A percentile compares a stretch with the other conserved stretches of the same genome.
Conservation (phyloP, 2,329 filamentous ascomycete genomes). For the Paecilomyces niveus region DNA sequence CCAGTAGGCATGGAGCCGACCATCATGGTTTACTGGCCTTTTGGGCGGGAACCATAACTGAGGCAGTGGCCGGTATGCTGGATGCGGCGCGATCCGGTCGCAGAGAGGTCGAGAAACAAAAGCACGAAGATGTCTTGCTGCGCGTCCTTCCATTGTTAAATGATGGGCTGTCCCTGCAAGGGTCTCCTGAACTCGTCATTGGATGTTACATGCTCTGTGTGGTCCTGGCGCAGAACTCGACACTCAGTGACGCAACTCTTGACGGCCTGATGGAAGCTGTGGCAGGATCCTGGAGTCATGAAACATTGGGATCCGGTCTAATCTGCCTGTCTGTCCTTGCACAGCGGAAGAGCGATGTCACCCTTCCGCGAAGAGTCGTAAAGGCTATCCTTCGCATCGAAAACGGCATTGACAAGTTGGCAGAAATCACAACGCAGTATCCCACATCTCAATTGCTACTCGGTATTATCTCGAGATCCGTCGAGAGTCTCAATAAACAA, state of each 20-base stretch:
- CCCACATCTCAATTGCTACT: slow-evolving; percentile 27
- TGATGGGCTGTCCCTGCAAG: slow-evolving; percentile 67
- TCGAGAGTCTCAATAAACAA: slow-evolving; percentile 24
- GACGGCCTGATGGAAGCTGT: slow-evolving; percentile 86
- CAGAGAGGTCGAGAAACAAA: slow-evolving; percentile 66
- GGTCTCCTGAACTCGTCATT: slow-evolving; percentile 70
- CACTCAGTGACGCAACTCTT: slow-evolving; percentile 71
- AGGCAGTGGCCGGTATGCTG: slow-evolving; percentile 76
- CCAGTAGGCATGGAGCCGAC: slow-evolving; percentile 63
- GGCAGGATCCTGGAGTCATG: slow-evolving; percentile 65
- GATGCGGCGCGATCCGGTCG: slow-evolving; percentile 71
- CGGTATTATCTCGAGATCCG: slow-evolving; percentile 28
- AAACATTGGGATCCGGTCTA: slow-evolving; percentile 66
- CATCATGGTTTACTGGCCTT: slow-evolving; percentile 76
- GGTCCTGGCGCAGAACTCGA: slow-evolving; percentile 75
- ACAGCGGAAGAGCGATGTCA: slow-evolving; percentile 65
- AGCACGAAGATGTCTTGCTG: slow-evolving; percentile 70
- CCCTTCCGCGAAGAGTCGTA: slow-evolving; percentile 62
- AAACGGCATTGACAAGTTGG: slow-evolving; percentile 23
- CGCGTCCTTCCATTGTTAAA: slow-evolving; percentile 64
- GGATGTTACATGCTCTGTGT: slow-evolving; percentile 88
- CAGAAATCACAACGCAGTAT: slow-evolving; percentile 27
- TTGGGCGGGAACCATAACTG: slow-evolving; percentile 82
- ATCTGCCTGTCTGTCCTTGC: slow-evolving; percentile 75
- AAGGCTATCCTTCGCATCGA: slow-evolving; percentile 41